Conservation (phyloP, 1,284 basidiomycete genomes). For the Cutaneotrichosporon sp. region DNA sequence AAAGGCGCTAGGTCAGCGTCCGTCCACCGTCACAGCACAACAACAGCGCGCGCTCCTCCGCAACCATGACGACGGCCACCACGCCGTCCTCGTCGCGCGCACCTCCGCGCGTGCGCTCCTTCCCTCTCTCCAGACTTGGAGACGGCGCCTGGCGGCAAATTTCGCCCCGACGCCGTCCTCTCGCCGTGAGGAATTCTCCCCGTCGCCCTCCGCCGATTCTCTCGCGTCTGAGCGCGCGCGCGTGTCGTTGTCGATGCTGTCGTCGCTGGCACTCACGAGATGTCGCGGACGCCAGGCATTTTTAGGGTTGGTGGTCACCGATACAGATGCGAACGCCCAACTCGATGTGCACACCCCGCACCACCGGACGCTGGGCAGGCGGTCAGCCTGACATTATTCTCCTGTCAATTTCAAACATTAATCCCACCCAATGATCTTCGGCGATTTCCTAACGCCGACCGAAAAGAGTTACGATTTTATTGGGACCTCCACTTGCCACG, state of each 20-base stretch:
- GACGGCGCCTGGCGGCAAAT: neutral
- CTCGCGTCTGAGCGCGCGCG: slow-evolving; percentile 2
- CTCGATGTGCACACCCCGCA: slow-evolving; percentile 1
- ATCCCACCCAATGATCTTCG: no score
- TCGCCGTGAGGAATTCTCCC: no score
- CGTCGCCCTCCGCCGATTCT: no score
- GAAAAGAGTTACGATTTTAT: neutral
- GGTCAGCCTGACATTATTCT: neutral
- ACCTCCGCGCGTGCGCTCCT: neutral
- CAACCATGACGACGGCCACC: neutral
- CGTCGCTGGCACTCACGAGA: slow-evolving; percentile 65
- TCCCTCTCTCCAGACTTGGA: neutral
- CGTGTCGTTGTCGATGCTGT: slow-evolving; percentile 1
- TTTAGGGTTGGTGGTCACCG: slow-evolving; percentile 26
- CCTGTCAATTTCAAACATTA: neutral
- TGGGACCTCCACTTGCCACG: neutral
- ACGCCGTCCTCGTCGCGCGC: neutral
- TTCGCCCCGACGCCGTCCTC: no score
- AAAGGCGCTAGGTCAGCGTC: slow-evolving; percentile 17
- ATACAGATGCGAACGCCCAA: slow-evolving; percentile 3
- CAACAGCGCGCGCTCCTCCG: neutral
- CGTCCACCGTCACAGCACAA: neutral
- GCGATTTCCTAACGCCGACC: no score
- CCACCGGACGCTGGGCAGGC: neutral
- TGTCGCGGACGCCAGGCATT: slow-evolving; percentile 88